Evolutionary conservation across 345 rosid genomes (phyloP), one percentile per base, ranked within the genome.

Genomic region (Acer campestre): DNA sequence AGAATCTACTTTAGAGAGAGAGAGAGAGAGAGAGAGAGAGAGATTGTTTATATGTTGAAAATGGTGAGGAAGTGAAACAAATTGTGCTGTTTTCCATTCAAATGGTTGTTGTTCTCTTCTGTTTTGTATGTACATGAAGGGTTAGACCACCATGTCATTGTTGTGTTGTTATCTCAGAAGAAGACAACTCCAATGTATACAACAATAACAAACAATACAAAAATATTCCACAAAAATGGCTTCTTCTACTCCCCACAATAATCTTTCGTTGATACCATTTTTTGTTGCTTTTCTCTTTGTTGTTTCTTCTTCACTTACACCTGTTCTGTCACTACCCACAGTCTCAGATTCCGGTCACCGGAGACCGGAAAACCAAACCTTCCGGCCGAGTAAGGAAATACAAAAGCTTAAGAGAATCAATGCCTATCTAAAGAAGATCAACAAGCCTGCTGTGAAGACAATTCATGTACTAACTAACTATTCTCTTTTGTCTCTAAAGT

Each of bases 401-500:
- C 85, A 68, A 25, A 90, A 85, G 91, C 81, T 89, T 62, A 88
- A 75, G 81, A 82, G 77, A 80, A 82, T 91, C 68, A 83, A 81
- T 69, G 78, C 90, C 35, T 90, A 81, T 80, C 92, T 96, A 80
- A 86, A 79, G 69, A 88, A 79, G 87, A 85, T 91, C 85, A 96
- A 91, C 90, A 96, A 96, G 82, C 95, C 98, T 72, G 83, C 94
- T 40, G 86, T 91, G 80, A 90, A 93, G 90, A 89, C 99, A 59
- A 91, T 95, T 78, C 89, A 90, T 90, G 98, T 85, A 86, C 38
- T 35, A 35, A 4, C 35, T 31, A 35, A 35, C 38, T 35, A 35
- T 75, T 56, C 31, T 55, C 16, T 40, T 71, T 25, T 46, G 25
- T 42, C 48, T 27, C 67, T 71, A 73, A 4, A 42, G 74, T 42